Conservation (phyloP, 768 basidiomycete genomes). For the Trametes coccinea region DNA sequence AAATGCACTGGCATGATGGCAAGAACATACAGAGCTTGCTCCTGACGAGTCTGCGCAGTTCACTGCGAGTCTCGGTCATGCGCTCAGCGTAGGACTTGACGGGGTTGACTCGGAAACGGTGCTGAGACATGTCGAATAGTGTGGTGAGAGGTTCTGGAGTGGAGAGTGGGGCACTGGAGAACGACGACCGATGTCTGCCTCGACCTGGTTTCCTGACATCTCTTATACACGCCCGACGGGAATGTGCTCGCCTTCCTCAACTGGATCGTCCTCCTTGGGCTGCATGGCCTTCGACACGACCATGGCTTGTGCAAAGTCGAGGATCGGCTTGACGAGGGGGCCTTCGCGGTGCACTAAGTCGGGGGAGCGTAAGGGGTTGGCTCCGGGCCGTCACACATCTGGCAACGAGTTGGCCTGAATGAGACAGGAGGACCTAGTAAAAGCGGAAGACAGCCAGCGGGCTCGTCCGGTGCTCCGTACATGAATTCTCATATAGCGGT, state of each 20-base stretch:
- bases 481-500: constrained; percentile 4
- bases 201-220: too few species aligned
- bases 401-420: background rate
- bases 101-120: constrained; percentile 30
- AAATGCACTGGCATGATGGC: background rate
- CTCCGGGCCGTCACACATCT: constrained; percentile 6
- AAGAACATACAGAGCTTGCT: constrained; percentile 27
- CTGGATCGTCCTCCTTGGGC: background rate
- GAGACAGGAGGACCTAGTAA: constrained; percentile 4
- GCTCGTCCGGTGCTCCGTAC: background rate
- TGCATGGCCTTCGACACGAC: constrained; percentile 2
- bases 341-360: constrained; percentile 1
- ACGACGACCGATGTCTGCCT: background rate
- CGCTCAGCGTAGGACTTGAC: constrained; percentile 30
- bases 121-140: constrained; percentile 4
- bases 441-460: constrained; percentile 1
- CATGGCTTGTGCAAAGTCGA: background rate
- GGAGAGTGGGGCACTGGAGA: background rate
- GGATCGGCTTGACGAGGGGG: constrained; percentile 13
- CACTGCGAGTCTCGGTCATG: constrained; percentile 31
- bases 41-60: constrained; percentile 28
- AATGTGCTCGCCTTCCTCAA: background rate
- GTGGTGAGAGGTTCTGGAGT: too few species aligned
- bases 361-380: background rate
- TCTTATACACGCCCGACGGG: constrained; percentile 6